Percentiles rank a stretch among this genome's conserved stretches.
Evolutionary conservation across 306 rosid genomes (phyloP).

Genomic region (Astragalus membranaceus): DNA sequence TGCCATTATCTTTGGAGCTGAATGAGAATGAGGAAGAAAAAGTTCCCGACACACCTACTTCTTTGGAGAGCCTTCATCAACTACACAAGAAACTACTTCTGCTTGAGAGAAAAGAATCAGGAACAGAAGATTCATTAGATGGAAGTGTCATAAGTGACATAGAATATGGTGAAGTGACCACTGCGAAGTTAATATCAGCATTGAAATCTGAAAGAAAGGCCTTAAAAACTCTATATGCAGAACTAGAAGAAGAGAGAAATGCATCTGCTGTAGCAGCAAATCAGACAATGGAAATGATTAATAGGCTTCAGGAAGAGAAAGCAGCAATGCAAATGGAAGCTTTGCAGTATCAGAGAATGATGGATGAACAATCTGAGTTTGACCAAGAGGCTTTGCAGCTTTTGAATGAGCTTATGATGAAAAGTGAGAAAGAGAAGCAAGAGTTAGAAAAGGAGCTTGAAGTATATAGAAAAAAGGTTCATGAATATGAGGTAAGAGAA

Average conservation of each 20-base stretch:
- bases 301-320: conserved; percentile 95
- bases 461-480: conserved; percentile 59
- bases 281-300: conserved; percentile 99
- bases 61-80: conserved; percentile 53
- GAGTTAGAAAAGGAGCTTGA: conserved; percentile 82
- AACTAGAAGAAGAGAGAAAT: conserved; percentile 96
- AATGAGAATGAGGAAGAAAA: conserved; percentile 65
- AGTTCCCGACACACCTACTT: conserved; percentile 74
- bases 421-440: conserved; percentile 88
- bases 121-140: conserved; percentile 73
- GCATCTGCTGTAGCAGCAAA: conserved; percentile 91
- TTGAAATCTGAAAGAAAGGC: conserved; percentile 69
- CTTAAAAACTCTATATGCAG: conserved; percentile 60
- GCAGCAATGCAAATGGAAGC: conserved; percentile 99
- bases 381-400: conserved; percentile 95
- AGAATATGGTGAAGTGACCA: conserved; percentile 48
- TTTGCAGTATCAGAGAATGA: conserved; percentile 94
- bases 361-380: conserved; percentile 97
- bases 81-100: conserved; percentile 58
- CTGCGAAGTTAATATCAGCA: conserved; percentile 61
- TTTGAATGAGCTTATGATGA: conserved; percentile 77
- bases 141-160: conserved; percentile 69
- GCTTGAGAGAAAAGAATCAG: conserved; percentile 71
- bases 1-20: conserved; percentile 32
- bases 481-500: conserved; percentile 69